Conservation (phyloP, 2,329 filamentous ascomycete genomes). For the Arachnomyces sp. region DNA sequence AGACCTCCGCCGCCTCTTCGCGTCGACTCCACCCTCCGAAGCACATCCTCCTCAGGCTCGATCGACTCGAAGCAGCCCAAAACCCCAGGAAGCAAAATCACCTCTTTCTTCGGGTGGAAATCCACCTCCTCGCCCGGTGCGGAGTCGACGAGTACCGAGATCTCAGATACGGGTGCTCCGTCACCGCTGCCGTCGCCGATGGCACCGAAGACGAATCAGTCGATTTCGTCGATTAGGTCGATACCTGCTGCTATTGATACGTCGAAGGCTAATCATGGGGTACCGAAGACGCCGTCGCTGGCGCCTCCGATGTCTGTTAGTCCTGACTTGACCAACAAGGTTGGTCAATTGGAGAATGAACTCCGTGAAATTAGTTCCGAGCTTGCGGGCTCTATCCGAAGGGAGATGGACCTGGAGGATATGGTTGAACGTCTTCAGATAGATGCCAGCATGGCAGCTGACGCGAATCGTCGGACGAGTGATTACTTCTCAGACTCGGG, state of each 20-base stretch:
- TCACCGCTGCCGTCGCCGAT: conserved; percentile 52
- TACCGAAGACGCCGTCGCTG: conserved; percentile 31
- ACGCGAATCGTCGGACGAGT: conserved; percentile 69
- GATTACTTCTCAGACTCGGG: conserved; percentile 98
- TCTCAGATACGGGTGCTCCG: conserved; percentile 48
- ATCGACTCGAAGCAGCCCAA: conserved; percentile 37
- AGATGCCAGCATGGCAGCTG: conserved; percentile 53
- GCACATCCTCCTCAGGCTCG: conserved; percentile 24
- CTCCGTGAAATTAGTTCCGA: conserved; percentile 87
- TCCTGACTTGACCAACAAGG: conserved; percentile 46
- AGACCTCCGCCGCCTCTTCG: conserved; percentile 37
- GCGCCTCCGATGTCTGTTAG: conserved; percentile 36
- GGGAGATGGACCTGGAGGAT: conserved; percentile 95
- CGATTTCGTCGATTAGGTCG: conserved; percentile 23
- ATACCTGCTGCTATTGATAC: conserved; percentile 44
- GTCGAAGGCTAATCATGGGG: conserved; percentile 41
- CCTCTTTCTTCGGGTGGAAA: conserved; percentile 61
- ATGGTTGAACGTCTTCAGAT: conserved; percentile 77
- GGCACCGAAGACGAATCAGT: conserved; percentile 26
- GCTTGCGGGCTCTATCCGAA: conserved; percentile 81
- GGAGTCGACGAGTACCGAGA: conserved; percentile 54
- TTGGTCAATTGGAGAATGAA: conserved; percentile 90
- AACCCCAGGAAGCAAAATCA: conserved; percentile 50
- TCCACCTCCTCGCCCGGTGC: conserved; percentile 45
- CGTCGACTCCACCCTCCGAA: conserved; percentile 32